Base-by-base conservation (phyloP, 1,284 basidiomycete genomes). In the Exobasidium cylindrosporum region DNA sequence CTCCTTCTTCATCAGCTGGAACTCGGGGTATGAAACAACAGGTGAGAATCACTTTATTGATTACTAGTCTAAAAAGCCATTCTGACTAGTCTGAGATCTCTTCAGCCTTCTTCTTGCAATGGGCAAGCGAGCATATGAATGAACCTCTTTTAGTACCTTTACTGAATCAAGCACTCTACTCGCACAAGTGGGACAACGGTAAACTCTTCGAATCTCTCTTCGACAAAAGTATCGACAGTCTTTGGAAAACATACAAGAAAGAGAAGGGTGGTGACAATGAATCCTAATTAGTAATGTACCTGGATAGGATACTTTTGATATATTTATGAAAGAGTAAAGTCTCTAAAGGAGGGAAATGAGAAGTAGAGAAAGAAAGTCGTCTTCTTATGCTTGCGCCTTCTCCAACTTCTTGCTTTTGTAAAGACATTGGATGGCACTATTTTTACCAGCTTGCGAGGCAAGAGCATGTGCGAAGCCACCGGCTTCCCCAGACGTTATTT, bases 21-120 rank as follows among this genome's bases (percentile, higher is more conserved):
- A 58, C 46, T 11, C 47, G 23, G 47, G 57, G n/a, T 54, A 53
- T 26, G 45, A 57, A 23, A 50, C 35, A 13, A 57, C 55, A 57
- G 55, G 55, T 47, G 55, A 57, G 55, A 29, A 47, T 47, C 7
- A 43, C 35, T 10, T 10, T 10, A 43, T 10, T 10, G 35, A 43
- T 47, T 40, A 35, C 24, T n/a, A 35, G 13, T 23, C 26, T 57
- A 14, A 10, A 47, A 29, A 55, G 53, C 53, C 31, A 43, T 5
- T n/a, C 11, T 28, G 53, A 21, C 10, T 43, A 5, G 11, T n/a
- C 21, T 11, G 5, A 17, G 21, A 21, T 28, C 14, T 5, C 53
- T 43, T 17, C 55, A 50, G 26, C 32, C 7, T 50, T 55, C 26
- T 46, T 46, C 32, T 47, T 50, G 40, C 11, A 6, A 4, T 50